Evolutionary conservation across 2,329 filamentous ascomycete species (phyloP), one percentile per base, ranked within the genome.

Genomic region (Hypocreales sp.): DNA sequence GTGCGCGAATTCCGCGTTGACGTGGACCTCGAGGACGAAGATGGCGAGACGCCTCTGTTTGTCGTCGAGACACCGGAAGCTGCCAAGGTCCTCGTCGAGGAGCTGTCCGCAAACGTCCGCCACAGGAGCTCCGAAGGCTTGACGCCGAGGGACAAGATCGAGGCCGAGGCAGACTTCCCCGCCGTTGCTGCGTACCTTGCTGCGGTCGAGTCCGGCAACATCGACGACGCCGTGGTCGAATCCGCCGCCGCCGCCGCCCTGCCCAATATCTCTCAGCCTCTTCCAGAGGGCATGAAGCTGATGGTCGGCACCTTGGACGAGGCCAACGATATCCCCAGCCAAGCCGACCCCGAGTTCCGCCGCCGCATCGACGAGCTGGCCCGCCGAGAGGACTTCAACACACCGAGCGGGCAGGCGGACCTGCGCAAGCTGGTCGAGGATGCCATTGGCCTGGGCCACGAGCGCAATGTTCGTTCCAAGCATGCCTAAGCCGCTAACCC

Each of bases 21-120:
- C 33, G 69, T 84, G 25, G 77, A 94, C 47, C 60, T 94, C 28
- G 70, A 68, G 38, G 90, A 98, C 47, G 82, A 93, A 50, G 90
- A 98, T 48, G 71, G 75, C 31, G 90, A 98, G 55, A 94, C 87
- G 2, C 79, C 87, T n/a, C 61, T 98, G 5, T 98, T 93, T 46
- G 82, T 84, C n/a, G 73, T 76, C 16, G 90, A 98, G 53, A 81
- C 72, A 0, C 61, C 79, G 26, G 75, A 80, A 4, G 76, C 83
- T 23, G 87, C 87, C 13, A 71, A 70, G 40, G 68, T 76, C 28
- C 61, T 98, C 7, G 69, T 95, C 4, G 82, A 92, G 44, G 83
- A 93, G 50, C 61, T 95, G 4, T 71, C 74, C 5, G 70, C 79
- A 18, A 73, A 92, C 40, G 51, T 69, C 20, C 55, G 53, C 13